These are phyloP conservation scores for Citrus maxima DNA, from an alignment of 345 rosid species.

Conservation along the genomic window DNA sequence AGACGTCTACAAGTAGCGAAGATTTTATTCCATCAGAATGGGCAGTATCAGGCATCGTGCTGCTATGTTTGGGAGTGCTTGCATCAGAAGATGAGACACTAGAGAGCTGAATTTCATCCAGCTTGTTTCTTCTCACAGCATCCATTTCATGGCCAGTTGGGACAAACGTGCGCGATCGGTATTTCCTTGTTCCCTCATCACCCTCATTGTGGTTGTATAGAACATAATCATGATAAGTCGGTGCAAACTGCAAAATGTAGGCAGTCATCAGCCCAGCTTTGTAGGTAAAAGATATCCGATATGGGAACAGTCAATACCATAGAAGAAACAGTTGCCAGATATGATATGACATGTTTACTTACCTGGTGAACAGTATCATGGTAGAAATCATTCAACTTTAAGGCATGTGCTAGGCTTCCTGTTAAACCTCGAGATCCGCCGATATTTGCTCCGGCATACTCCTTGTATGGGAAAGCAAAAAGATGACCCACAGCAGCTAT, in stretches of 20 bases:
- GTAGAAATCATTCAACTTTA: constrained; percentile 88
- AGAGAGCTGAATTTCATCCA: constrained; percentile 75
- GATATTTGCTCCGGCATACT: constrained; percentile 94
- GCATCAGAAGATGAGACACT: constrained; percentile 62
- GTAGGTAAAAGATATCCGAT: neutral
- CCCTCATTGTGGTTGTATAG: constrained; percentile 84
- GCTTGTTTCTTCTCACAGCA: constrained; percentile 76
- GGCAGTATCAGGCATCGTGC: constrained; percentile 29
- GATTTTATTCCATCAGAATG: constrained; percentile 59
- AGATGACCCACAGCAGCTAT: constrained; percentile 93
- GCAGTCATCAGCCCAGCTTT: constrained; percentile 17
- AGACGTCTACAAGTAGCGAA: constrained; percentile 60
- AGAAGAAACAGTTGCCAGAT: neutral
- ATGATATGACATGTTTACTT: neutral
- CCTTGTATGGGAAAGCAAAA: constrained; percentile 96
- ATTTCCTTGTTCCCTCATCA: constrained; percentile 86
- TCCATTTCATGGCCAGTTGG: constrained; percentile 99
- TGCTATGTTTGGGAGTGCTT: constrained; percentile 47
- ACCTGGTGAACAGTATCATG: constrained; percentile 99
- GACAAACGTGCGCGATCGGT: constrained; percentile 89
- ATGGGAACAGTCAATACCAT: neutral
- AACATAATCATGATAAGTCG: constrained; percentile 96
- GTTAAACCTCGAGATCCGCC: constrained; percentile 69
- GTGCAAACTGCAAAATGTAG: constrained; percentile 71
- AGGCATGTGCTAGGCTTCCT: constrained; percentile 82